Base-by-base conservation (phyloP, 805 yeast species). In the Saitoella complicata region DNA sequence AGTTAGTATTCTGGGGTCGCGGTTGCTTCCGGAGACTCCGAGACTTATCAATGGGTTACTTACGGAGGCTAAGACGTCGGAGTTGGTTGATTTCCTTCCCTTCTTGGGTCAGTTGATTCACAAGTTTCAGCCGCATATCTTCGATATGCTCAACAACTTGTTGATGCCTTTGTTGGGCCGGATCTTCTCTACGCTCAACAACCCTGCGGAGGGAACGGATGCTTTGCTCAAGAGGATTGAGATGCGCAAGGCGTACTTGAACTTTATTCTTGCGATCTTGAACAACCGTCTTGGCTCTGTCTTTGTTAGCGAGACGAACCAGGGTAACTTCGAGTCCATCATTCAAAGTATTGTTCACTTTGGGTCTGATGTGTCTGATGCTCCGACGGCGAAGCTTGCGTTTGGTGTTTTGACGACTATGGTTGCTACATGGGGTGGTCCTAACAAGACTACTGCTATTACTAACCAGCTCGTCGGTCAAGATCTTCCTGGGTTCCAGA, bases 81-180 rank as follows among this genome's bases (percentile, higher is more conserved):
- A 68, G 44, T 65, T 88, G 58, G 70, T 72, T 36, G 95, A 86
- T 56, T 85, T 91, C 57, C 64, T 86, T 45, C 73, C 88, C 37
- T 88, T 91, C 59, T 64, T 91, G 49, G 87, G 94, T 5, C 97
- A 91, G 62, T 73, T 91, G 49, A 73, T 81, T 43, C 96, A 88
- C 59, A 73, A 70, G 51, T 85, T 68, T 40, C 78, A 82, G 52
- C 76, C 73, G 38, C 71, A 69, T 39, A 75, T 86, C 44, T 85
- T 82, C 60, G 76, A 76, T 53, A 66, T 88, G 61, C 67, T 88
- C 50, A 76, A 80, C 54, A 77, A 78, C 45, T 65, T 91, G 48
- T 59, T 85, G 46, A 66, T 81, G 0, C 94, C 95, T n/a, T 68
- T 87, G 42, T 64, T 81, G 31, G 67, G 68, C 43, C 47, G 51